These are phyloP conservation scores for Emiliania huxleyi DNA, from an alignment of 78 protist species.

Conservation along the genomic window DNA sequence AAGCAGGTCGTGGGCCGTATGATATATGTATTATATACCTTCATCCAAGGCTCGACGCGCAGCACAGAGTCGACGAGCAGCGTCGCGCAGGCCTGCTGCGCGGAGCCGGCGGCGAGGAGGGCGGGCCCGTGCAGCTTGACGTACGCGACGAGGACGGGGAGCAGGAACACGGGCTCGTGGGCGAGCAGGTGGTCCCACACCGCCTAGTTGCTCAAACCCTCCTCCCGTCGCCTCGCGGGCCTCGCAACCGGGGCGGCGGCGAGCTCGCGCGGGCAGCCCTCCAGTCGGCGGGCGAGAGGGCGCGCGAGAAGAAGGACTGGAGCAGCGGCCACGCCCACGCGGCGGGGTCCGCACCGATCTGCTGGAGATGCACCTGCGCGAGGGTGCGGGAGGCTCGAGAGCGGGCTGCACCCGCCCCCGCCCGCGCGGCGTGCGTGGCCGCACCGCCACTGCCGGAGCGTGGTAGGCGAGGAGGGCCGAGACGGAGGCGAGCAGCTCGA, in stretches of 20 bases:
- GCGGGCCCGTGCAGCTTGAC: neutral
- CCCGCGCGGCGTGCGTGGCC: too few species aligned
- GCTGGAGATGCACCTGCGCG: neutral
- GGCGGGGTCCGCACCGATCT: neutral
- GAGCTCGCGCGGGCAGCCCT: too few species aligned
- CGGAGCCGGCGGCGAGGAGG: neutral
- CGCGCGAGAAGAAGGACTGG: neutral
- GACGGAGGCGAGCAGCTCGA: neutral
- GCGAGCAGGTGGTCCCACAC: slow-evolving; percentile 48
- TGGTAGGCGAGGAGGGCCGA: neutral
- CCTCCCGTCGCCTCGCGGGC: too few species aligned
- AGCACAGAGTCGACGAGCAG: neutral
- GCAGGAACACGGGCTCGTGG: neutral
- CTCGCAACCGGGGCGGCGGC: too few species aligned
- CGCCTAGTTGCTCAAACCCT: too few species aligned
- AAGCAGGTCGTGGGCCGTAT: too few species aligned
- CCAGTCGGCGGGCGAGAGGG: slow-evolving; percentile 42
- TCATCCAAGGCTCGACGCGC: neutral
- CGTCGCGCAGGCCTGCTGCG: neutral
- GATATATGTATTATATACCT: too few species aligned
- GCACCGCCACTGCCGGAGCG: neutral
- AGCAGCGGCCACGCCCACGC: slow-evolving; percentile 42
- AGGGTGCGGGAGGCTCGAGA: too few species aligned
- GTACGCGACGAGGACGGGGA: neutral
- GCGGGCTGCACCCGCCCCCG: too few species aligned